Conservation (phyloP, 768 basidiomycete species). For the Trametes punicea region DNA sequence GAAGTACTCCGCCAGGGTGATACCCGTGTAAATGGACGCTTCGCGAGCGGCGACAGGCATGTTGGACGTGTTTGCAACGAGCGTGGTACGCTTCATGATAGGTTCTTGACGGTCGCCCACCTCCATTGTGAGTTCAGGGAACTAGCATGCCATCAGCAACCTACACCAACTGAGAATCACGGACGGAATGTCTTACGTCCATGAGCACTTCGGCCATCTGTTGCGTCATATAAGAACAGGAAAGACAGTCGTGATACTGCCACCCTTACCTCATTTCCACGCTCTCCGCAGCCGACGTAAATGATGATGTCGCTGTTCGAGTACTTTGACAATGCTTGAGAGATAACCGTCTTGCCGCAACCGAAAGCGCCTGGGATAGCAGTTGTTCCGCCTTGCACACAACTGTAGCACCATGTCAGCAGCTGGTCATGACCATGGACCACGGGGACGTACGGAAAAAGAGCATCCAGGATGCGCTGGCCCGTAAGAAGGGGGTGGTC, state of each 20-base stretch:
- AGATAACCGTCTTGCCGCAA: conserved; percentile 98
- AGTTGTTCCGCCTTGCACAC: conserved; percentile 94
- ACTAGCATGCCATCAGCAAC: conserved; percentile 36
- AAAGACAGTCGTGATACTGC: background rate
- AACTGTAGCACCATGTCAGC: conserved; percentile 42
- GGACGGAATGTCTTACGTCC: conserved; percentile 56
- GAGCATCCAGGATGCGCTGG: conserved; percentile 93
- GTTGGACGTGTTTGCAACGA: conserved; percentile 99
- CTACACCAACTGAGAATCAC: background rate
- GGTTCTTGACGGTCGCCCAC: conserved; percentile 91
- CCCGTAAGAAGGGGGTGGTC: conserved; percentile 91
- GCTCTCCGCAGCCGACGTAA: conserved; percentile 98
- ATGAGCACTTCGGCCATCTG: conserved; percentile 98
- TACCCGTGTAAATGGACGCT: conserved; percentile 99
- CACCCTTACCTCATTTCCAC: conserved; percentile 82
- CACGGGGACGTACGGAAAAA: conserved; percentile 76
- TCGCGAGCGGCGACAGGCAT: conserved; percentile 99
- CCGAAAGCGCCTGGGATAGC: conserved; percentile 99
- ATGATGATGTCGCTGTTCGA: conserved; percentile 99
- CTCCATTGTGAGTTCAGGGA: conserved; percentile 93
- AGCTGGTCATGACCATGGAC: background rate
- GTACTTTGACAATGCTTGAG: conserved; percentile 95
- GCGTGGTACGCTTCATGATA: conserved; percentile 99
- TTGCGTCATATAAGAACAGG: conserved; percentile 5
- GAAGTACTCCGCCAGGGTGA: conserved; percentile 99